Conservation (phyloP, 495 filamentous ascomycete genomes). For the Penicillium verhagenii region DNA sequence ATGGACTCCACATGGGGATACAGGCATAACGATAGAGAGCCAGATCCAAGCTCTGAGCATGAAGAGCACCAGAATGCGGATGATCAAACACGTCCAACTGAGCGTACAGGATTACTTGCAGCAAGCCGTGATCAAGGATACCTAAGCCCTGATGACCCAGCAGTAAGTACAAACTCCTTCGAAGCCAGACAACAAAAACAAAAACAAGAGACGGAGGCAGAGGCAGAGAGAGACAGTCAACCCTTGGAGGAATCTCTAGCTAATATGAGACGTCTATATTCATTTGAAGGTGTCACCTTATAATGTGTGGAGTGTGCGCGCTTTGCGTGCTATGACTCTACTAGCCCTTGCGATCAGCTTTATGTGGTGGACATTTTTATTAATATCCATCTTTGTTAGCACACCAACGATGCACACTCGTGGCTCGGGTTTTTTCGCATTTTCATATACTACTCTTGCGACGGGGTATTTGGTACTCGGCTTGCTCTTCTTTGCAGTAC, state of each 20-base stretch:
- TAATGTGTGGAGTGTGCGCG: conserved; percentile 87
- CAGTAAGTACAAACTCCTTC: too few relatives aligned
- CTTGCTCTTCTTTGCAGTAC: conserved; percentile 83
- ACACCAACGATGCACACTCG: conserved; percentile 80
- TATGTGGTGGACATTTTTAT: conserved; percentile 84
- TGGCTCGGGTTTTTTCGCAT: conserved; percentile 87
- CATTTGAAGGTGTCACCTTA: conserved; percentile 94
- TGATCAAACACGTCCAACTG: conserved; percentile 46
- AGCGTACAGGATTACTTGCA: conserved; percentile 73
- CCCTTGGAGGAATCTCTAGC: too few relatives aligned
- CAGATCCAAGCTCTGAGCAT: neutral
- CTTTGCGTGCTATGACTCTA: conserved; percentile 70
- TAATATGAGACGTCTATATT: neutral
- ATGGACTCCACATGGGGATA: conserved; percentile 52
- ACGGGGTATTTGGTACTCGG: conserved; percentile 68
- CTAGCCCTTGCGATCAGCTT: conserved; percentile 72
- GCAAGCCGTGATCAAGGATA: conserved; percentile 58
- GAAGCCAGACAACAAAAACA: too few relatives aligned
- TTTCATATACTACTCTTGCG: conserved; percentile 73
- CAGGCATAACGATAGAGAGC: conserved; percentile 43
- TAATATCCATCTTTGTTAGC: conserved; percentile 84
- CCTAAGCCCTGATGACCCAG: conserved; percentile 91
- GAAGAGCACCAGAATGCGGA: conserved; percentile 23
- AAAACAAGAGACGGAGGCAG: too few relatives aligned
- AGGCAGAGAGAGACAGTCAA: too few relatives aligned